Evolutionary conservation across 208 protist species (phyloP), one percentile per base, ranked within the genome.

Genomic region (Crithidia mellificae): DNA sequence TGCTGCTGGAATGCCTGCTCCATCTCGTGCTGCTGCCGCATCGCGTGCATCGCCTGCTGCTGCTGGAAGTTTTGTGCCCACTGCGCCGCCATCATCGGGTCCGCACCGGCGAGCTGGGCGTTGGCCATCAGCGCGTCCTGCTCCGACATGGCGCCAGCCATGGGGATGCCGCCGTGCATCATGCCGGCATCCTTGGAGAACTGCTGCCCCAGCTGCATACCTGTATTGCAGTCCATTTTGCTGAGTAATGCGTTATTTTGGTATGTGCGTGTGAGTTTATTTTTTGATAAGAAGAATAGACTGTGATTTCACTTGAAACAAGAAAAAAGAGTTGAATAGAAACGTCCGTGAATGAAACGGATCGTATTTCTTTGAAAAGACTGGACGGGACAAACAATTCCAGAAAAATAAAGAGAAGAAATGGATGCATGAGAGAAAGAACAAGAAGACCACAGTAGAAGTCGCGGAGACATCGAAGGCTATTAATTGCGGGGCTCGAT

Each of bases 171-270:
- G 15, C 85, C 64, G 52, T 81, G 83, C 79, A 87, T 87, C 75
- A 84, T 79, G 55, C 79, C 47, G n/a, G 78, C 74, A 75, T 90
- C 79, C 68, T 91, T 87, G 46, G 78, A 70, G 46, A 94, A 74
- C 79, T 94, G 83, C 61, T 75, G 83, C 47, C 83, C 85, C 51
- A 94, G 53, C 55, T 87, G 83, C 43, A 78, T 71, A 2, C 80
- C 85, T 2, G 74, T 78, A 50, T 85, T 86, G 72, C 88, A 91
- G 55, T 94, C 85, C 88, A 91, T 91, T 30, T 6, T 43, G n/a
- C 8, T 20, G 14, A 30, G 15, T 46, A 34, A 7, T 20, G 30
- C n/a, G 19, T 41, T 14, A 43, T 2, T 46, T 6, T 51, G 46
- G 5, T 38, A 11, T 38, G 34, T 38, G 34, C 11, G 34, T 38